These are phyloP conservation scores for Tulasnella sp. DNA, from an alignment of 768 basidiomycete genomes.

Conservation along the genomic window DNA sequence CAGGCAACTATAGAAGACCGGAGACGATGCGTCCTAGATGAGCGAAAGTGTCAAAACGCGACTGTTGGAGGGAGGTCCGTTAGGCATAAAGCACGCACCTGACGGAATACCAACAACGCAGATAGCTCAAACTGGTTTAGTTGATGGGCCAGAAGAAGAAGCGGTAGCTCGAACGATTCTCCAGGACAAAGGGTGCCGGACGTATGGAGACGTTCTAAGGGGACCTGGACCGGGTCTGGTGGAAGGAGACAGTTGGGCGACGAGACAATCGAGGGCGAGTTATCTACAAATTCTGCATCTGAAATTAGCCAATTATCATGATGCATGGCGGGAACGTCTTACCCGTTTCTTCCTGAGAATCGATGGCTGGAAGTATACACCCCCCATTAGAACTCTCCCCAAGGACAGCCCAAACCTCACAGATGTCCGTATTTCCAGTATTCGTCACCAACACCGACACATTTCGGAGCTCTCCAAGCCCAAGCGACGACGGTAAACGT, in stretches of 20 bases:
- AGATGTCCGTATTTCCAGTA: conserved; percentile 44
- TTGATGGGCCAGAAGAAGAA: conserved; percentile 42
- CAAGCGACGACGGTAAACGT: conserved; percentile 33
- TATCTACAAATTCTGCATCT: background rate
- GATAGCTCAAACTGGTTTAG: conserved; percentile 41
- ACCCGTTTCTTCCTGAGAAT: background rate
- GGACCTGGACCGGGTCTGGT: conserved; percentile 37
- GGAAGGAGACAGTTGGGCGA: conserved; percentile 43
- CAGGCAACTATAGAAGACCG: conserved; percentile 45
- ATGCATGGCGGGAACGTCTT: no score
- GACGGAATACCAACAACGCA: conserved; percentile 56
- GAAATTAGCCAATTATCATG: background rate
- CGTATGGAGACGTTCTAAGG: conserved; percentile 25
- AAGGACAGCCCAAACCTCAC: conserved; percentile 59
- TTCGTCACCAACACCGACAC: conserved; percentile 55
- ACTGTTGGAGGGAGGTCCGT: background rate
- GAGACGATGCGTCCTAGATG: background rate
- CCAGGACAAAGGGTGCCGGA: conserved; percentile 33
- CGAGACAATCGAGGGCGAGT: conserved; percentile 30
- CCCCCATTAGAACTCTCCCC: conserved; percentile 36
- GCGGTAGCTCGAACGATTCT: conserved; percentile 37
- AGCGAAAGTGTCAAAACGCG: conserved; percentile 23
- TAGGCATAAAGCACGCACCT: conserved; percentile 28
- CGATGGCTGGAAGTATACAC: conserved; percentile 42
- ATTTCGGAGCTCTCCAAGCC: conserved; percentile 55